Conservation (phyloP, 805 yeast genomes). For the Groenewaldozyma tartarivorans region DNA sequence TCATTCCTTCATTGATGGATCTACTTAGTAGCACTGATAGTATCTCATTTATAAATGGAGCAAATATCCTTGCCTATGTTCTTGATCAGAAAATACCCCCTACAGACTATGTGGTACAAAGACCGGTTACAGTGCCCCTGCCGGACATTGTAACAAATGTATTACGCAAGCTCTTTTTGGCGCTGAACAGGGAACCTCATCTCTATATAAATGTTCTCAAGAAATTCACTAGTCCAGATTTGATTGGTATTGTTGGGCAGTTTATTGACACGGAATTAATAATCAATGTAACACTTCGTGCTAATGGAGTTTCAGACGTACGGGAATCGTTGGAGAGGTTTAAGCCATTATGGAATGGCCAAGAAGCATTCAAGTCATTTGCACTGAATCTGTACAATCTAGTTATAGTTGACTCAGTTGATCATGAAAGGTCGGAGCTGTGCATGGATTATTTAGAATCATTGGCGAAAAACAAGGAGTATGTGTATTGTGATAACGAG, state of each 20-base stretch:
- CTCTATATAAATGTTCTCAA: conserved; percentile 5
- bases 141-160: conserved; percentile 14
- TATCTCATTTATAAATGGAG: conserved; percentile 12
- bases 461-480: too few species aligned
- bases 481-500: too few species aligned
- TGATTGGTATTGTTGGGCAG: conserved; percentile 12
- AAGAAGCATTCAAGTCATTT: background rate
- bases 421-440: too few species aligned
- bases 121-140: conserved; percentile 16
- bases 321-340: background rate
- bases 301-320: background rate
- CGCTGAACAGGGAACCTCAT: background rate
- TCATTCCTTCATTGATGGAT: conserved; percentile 14
- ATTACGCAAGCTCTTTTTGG: conserved; percentile 11
- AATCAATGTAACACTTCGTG: conserved; percentile 7
- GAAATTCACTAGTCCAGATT: conserved; percentile 7
- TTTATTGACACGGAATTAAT: conserved; percentile 15
- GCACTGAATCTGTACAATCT: background rate
- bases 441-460: too few species aligned
- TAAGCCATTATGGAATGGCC: background rate
- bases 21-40: conserved; percentile 13
- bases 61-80: conserved; percentile 12
- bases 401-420: background rate
- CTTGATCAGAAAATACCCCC: conserved; percentile 14
- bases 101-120: conserved; percentile 7